A percentile compares a stretch with the other conserved stretches of the same genome.
Evolutionary conservation across 768 basidiomycete genomes (phyloP).

Genomic region (Rhodotorula toruloides): DNA sequence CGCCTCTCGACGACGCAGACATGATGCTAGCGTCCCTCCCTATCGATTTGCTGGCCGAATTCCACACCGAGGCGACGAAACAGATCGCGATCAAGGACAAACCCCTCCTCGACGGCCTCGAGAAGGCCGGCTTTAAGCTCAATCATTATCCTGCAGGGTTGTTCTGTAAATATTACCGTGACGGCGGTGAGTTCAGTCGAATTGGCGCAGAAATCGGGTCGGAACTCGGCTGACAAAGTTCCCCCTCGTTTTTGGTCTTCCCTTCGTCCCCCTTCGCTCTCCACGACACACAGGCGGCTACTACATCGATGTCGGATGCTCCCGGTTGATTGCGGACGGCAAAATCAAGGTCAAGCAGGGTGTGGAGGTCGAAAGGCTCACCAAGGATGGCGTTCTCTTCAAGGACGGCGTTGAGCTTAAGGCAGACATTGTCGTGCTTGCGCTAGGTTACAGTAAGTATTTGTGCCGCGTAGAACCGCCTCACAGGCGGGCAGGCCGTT

Average conservation of each 20-base stretch:
- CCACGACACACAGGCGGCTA: slow-evolving; percentile 34
- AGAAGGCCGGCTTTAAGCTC: slow-evolving; percentile 43
- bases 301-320: slow-evolving; percentile 43
- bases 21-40: slow-evolving; percentile 54
- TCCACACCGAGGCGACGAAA: slow-evolving; percentile 36
- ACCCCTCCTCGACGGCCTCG: slow-evolving; percentile 55
- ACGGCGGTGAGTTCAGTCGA: too few species aligned
- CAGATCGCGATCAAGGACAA: slow-evolving; percentile 54
- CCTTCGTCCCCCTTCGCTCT: neutral
- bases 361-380: slow-evolving; percentile 53
- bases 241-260: neutral
- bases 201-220: too few species aligned
- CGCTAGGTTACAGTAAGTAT: neutral
- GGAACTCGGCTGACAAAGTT: neutral
- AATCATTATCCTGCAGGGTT: slow-evolving; percentile 38
- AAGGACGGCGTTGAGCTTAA: slow-evolving; percentile 47
- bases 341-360: slow-evolving; percentile 68
- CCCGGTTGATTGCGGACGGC: slow-evolving; percentile 59
- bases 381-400: slow-evolving; percentile 52
- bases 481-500: neutral
- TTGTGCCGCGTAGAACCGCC: too few species aligned
- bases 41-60: slow-evolving; percentile 40
- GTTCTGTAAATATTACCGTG: slow-evolving; percentile 40
- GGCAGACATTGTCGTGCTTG: slow-evolving; percentile 51
- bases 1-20: slow-evolving; percentile 56